Evolutionary conservation across 2,329 filamentous ascomycete species (phyloP), one percentile per base, ranked within the genome.

Genomic region (Tolypocladium tropicale): DNA sequence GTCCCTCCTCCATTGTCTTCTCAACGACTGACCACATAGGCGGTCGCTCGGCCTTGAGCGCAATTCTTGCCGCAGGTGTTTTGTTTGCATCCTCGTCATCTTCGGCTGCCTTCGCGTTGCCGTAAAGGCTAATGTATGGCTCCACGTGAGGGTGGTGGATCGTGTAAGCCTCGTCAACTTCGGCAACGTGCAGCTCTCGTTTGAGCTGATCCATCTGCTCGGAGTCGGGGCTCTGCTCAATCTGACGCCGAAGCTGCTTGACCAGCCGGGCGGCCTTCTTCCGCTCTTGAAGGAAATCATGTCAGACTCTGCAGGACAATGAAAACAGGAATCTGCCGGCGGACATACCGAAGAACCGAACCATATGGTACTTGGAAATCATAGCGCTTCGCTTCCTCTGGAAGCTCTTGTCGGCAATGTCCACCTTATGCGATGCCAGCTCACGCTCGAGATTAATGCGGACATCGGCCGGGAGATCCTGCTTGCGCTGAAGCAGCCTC

Each of bases 301-400:
- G 28, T 33, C 6, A 50, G 46, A 32, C n/a, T 10, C 2, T 10
- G 16, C 30, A 6, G 9, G 46, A 18, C 14, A 1, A 32, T n/a
- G 43, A 49, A n/a, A 12, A 3, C 16, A 30, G 25, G 4, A 7
- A 5, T 18, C 2, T 49, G 53, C 34, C 7, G 21, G 46, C 16
- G 6, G 3, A 60, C 61, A 12, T 76, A 88, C 89, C 89, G 70
- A 93, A 93, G 68, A 94, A 94, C 32, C 89, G 78, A 53, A 93
- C 83, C 81, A 90, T 92, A 68, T 93, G 89, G 64, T 91, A 94
- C 69, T 85, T 88, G 53, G 77, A 77, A 59, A 92, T 90, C 81
- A 92, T 89, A 57, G 83, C 78, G 63, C 78, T 79, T 61, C 83
- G 79, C 66, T 78, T 78, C 72, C 83, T 85, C 63, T 84, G 82